Evolutionary conservation across 768 basidiomycete species (phyloP), one percentile per base, ranked within the genome.

Genomic region (Lactifluus pinguis): DNA sequence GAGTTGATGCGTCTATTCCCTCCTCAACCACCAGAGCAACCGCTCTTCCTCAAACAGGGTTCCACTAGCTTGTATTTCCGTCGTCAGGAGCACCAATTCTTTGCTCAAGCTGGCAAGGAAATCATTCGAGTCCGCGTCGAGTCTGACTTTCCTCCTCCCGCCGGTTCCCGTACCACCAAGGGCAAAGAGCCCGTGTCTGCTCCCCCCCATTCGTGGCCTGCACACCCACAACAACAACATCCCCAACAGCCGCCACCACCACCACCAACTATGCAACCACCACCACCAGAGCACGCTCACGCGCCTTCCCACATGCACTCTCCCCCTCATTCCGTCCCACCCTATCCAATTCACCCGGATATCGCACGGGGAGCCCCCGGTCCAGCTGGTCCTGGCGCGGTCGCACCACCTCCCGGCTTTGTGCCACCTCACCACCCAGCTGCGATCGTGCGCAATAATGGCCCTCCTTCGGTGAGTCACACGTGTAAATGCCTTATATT

Each of bases 1-100:
- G 87, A 91, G 65, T 79, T 91, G 66, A 91, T 91, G 89, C 86
- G 86, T 14, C 80, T 91, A 75, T 91, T 90, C 69, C 89, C 89
- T 0, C 80, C 88, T 6, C 75, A 83, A 4, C 79, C 86, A 15
- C 88, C 88, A 49, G 78, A 47, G 48, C 64, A 66, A 54, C 80
- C 79, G 53, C 74, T 77, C 34, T 81, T 82, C 65, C 77, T 82
- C 73, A 75, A 81, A 57, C 77, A 80, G 2, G 83, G 84, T 0
- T 82, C 86, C 3, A 89, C 89, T 0, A 84, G 83, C 53, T 81
- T 83, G 32, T 89, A 80, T 70, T 91, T 91, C 70, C 80, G 83
- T 64, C 76, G 81, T 0, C 85, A 91, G 70, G 88, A 91, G 67
- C 85, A 87, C 57, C 85, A 84, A 8, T 91, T 88, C 72, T 91